Evolutionary conservation across 2,329 filamentous ascomycete species (phyloP).

Genomic region (Phyllosticta paracitricarpa): DNA sequence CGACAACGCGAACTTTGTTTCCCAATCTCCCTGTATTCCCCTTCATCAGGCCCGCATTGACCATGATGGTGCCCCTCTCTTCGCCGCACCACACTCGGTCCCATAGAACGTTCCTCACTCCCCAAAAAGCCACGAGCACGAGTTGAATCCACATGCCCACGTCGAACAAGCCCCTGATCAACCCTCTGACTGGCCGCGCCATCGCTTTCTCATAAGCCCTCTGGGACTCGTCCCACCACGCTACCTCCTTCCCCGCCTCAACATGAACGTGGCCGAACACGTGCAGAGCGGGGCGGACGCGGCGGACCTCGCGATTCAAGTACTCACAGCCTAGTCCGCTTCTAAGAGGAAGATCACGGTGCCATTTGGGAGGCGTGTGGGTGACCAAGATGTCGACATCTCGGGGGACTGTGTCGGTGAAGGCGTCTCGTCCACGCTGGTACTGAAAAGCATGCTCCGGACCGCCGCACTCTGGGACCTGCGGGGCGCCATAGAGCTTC

Average conservation of each 20-base stretch:
- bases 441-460: slow-evolving; percentile 72
- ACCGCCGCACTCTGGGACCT: slow-evolving; percentile 68
- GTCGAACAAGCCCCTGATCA: slow-evolving; percentile 29
- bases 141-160: slow-evolving; percentile 41
- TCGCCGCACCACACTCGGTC: slow-evolving; percentile 48
- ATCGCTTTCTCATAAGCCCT: slow-evolving; percentile 58
- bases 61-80: slow-evolving; percentile 41
- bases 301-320: slow-evolving; percentile 62
- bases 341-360: slow-evolving; percentile 52
- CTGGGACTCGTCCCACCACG: slow-evolving; percentile 69
- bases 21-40: slow-evolving; percentile 39
- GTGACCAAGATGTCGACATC: slow-evolving; percentile 73
- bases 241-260: slow-evolving; percentile 57
- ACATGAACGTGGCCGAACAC: slow-evolving; percentile 81
- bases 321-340: slow-evolving; percentile 58
- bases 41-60: slow-evolving; percentile 51
- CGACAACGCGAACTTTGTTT: slow-evolving; percentile 35
- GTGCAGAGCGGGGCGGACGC: slow-evolving; percentile 60
- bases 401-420: slow-evolving; percentile 59
- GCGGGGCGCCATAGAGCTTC: slow-evolving; percentile 70
- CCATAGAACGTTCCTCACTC: slow-evolving; percentile 49
- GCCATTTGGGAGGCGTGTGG: slow-evolving; percentile 66
- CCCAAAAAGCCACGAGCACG: slow-evolving; percentile 41
- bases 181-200: slow-evolving; percentile 25
- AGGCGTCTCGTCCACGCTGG: slow-evolving; percentile 53